phyloP scores from a whole-genome alignment of 176 grass and related monocot genomes.

The Zea luxurians region DNA sequence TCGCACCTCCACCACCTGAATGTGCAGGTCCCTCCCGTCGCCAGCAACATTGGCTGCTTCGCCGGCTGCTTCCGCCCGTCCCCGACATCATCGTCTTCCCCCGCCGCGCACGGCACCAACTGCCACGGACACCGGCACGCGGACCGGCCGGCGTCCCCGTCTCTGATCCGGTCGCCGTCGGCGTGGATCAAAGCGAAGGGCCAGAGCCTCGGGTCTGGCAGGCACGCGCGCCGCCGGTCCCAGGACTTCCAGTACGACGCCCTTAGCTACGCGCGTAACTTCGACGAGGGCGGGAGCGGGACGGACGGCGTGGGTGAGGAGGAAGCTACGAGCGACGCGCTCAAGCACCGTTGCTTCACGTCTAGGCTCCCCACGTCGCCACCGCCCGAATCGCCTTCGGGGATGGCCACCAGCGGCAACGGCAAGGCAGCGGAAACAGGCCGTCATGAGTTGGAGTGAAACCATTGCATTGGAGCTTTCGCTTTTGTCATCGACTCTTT shows the following conservation, averaged over 20 bases:
- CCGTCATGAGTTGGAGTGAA: not conserved
- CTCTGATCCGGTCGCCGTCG: slow-evolving; percentile 45
- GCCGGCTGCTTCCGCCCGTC: slow-evolving; percentile 25
- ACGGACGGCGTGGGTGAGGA: slow-evolving; percentile 8
- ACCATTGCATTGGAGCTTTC: not conserved
- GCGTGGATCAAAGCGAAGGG: slow-evolving; percentile 46
- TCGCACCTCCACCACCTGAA: not conserved
- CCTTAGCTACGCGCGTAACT: slow-evolving; percentile 58
- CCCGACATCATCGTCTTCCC: not conserved
- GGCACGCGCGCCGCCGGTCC: slow-evolving; percentile 21
- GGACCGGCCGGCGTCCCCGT: slow-evolving; percentile 18
- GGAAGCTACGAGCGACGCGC: not conserved
- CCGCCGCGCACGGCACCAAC: not conserved
- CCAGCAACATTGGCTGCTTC: not conserved
- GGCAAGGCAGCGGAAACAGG: not conserved
- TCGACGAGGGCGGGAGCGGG: slow-evolving; percentile 36
- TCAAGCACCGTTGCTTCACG: slow-evolving; percentile 44
- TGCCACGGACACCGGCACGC: not conserved
- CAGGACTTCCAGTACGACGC: slow-evolving; percentile 54
- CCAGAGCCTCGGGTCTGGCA: slow-evolving; percentile 36
- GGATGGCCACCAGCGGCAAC: not conserved
- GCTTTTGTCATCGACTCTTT: not conserved
- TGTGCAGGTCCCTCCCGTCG: slow-evolving; percentile 24
- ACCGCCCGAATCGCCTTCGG: not conserved
- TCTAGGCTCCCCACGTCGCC: slow-evolving; percentile 54